phyloP scores from a whole-genome alignment of 805 yeast genomes.

The Lipomyces chichibuensis region DNA sequence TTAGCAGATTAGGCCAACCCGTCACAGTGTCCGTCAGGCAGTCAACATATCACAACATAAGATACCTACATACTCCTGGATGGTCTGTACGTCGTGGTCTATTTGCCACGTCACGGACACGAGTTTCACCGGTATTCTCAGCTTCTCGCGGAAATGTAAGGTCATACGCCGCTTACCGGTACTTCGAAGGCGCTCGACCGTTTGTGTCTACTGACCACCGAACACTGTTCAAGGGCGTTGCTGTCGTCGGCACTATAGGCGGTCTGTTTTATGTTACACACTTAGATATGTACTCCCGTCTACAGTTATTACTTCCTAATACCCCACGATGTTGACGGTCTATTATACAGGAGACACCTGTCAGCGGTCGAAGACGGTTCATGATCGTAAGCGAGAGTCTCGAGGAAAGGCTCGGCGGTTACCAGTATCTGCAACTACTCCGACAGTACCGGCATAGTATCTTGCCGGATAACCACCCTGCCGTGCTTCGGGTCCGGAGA shows the following conservation, averaged over 20 bases:
- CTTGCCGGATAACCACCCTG: slow-evolving; percentile 66
- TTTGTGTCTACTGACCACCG: background rate
- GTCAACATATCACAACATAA: background rate
- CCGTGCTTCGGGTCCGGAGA: slow-evolving; percentile 55
- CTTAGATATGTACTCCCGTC: background rate
- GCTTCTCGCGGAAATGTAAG: background rate
- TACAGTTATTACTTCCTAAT: background rate
- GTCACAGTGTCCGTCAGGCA: background rate
- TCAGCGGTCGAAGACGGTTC: slow-evolving; percentile 33
- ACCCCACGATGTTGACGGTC: background rate
- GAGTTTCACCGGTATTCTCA: background rate
- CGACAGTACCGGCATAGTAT: slow-evolving; percentile 56
- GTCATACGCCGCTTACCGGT: background rate
- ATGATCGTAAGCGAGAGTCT: slow-evolving; percentile 25
- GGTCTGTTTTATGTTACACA: slow-evolving; percentile 8
- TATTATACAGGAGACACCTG: slow-evolving; percentile 21
- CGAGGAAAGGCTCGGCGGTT: slow-evolving; percentile 28
- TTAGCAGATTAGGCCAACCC: background rate
- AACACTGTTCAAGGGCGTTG: background rate
- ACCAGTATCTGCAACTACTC: slow-evolving; percentile 59
- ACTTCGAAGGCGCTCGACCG: background rate
- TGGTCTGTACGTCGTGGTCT: background rate
- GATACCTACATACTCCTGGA: background rate
- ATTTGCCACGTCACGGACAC: no score
- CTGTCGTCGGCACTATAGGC: slow-evolving; percentile 5